Conservation (phyloP, 2,329 filamentous ascomycete genomes). For the Pseudodiploospora longispora region DNA sequence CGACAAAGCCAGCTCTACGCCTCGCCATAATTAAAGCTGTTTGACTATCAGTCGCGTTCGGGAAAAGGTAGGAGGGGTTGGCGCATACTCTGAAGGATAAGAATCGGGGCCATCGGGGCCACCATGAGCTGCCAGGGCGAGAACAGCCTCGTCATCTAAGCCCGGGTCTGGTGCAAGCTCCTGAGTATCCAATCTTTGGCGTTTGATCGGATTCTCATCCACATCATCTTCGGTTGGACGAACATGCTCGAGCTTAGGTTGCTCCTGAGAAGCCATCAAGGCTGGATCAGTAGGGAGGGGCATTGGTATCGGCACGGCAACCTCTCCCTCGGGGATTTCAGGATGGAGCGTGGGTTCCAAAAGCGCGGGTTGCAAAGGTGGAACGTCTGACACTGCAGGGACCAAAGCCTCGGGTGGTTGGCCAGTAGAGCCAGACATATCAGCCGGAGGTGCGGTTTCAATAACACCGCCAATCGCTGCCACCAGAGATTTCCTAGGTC, state of each 20-base stretch:
- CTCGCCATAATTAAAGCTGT: slow-evolving; percentile 34
- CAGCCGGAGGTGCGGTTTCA: not conserved
- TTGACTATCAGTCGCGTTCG: not conserved
- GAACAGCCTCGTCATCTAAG: slow-evolving; percentile 35
- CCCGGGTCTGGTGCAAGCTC: slow-evolving; percentile 14
- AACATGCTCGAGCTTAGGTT: slow-evolving; percentile 5
- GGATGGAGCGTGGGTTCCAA: not conserved
- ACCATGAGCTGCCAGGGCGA: slow-evolving; percentile 39
- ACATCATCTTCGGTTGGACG: slow-evolving; percentile 17
- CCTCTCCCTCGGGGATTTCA: slow-evolving; percentile 2
- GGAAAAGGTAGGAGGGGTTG: no score
- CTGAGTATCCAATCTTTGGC: slow-evolving; percentile 27
- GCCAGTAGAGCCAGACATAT: not conserved
- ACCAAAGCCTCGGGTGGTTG: slow-evolving; percentile 6
- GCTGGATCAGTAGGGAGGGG: slow-evolving; percentile 1
- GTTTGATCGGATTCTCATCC: slow-evolving; percentile 32
- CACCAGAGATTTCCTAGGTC: slow-evolving; percentile 35
- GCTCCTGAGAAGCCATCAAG: slow-evolving; percentile 5
- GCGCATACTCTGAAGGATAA: slow-evolving; percentile 36
- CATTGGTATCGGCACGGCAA: slow-evolving; percentile 1
- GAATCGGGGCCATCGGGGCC: slow-evolving; percentile 26
- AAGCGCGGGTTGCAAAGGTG: slow-evolving; percentile 1
- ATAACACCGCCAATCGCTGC: not conserved
- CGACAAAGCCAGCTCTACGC: slow-evolving; percentile 18
- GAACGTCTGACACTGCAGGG: not conserved